These are phyloP conservation scores for Salvia rosmarinus DNA, from an alignment of 257 asterid genomes.

Conservation along the genomic window DNA sequence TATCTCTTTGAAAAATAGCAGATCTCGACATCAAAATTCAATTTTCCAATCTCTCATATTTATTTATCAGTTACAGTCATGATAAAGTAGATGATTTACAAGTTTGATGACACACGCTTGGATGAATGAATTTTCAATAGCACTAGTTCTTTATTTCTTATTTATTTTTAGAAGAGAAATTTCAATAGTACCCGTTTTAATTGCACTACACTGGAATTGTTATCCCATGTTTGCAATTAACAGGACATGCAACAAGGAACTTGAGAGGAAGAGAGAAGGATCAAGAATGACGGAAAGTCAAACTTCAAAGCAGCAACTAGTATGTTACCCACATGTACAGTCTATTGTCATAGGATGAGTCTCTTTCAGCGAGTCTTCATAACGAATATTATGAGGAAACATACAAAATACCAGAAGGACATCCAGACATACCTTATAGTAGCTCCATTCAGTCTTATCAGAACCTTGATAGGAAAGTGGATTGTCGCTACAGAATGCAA, in stretches of 20 bases:
- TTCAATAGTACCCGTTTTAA: too few relatives aligned
- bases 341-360: constrained; percentile 16
- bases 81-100: too few relatives aligned
- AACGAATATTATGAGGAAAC: constrained; percentile 18
- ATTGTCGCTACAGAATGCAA: constrained; percentile 91
- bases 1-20: not conserved
- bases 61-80: too few relatives aligned
- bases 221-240: not conserved
- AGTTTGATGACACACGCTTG: too few relatives aligned
- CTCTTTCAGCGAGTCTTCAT: constrained; percentile 1
- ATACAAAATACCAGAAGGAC: constrained; percentile 5
- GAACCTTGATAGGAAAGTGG: constrained; percentile 81
- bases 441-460: constrained; percentile 90
- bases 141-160: too few relatives aligned
- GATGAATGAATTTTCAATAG: too few relatives aligned
- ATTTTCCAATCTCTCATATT: too few relatives aligned
- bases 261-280: not conserved
- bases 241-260: not conserved
- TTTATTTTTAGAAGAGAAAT: too few relatives aligned
- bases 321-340: not conserved
- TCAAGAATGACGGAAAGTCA: not conserved
- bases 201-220: not conserved
- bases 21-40: not conserved
- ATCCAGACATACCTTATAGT: constrained; percentile 74
- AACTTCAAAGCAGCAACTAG: constrained; percentile 18